Conservation (phyloP, 2,329 filamentous ascomycete species). For the Claviceps humidiphila region DNA sequence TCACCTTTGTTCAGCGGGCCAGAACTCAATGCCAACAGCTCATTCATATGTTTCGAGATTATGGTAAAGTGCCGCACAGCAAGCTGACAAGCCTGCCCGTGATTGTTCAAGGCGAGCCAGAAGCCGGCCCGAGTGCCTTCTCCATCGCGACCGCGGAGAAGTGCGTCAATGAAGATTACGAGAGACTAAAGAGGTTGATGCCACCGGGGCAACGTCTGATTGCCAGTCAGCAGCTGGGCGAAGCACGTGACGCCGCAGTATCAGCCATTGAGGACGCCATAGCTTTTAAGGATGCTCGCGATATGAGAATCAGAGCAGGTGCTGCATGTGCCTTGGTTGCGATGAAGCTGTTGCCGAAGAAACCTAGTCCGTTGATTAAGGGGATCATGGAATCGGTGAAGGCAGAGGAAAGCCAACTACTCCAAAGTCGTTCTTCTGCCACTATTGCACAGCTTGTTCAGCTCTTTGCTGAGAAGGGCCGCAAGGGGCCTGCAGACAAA, state of each 20-base stretch:
- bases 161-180: slow-evolving; percentile 73
- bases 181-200: slow-evolving; percentile 77
- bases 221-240: slow-evolving; percentile 62
- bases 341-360: slow-evolving; percentile 82
- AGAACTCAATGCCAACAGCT: slow-evolving; percentile 85
- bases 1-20: slow-evolving; percentile 78
- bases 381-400: slow-evolving; percentile 98
- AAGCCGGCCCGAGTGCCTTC: slow-evolving; percentile 87
- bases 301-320: slow-evolving; percentile 74
- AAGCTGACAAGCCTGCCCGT: slow-evolving; percentile 74
- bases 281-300: slow-evolving; percentile 64
- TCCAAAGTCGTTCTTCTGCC: slow-evolving; percentile 75
- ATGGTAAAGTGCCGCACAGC: slow-evolving; percentile 63
- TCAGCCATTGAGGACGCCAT: slow-evolving; percentile 69
- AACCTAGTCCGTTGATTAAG: slow-evolving; percentile 84
- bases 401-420: slow-evolving; percentile 76
- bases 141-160: slow-evolving; percentile 79
- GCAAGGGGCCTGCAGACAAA: slow-evolving; percentile 82
- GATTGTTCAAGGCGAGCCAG: slow-evolving; percentile 83
- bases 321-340: slow-evolving; percentile 80
- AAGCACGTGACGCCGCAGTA: slow-evolving; percentile 58
- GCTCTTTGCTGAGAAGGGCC: slow-evolving; percentile 66
- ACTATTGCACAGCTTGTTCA: slow-evolving; percentile 79
- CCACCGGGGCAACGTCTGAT: slow-evolving; percentile 79
- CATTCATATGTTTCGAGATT: slow-evolving; percentile 81